Evolutionary conservation across 805 yeast genomes (phyloP).

Genomic region (Grigorovia humatica): DNA sequence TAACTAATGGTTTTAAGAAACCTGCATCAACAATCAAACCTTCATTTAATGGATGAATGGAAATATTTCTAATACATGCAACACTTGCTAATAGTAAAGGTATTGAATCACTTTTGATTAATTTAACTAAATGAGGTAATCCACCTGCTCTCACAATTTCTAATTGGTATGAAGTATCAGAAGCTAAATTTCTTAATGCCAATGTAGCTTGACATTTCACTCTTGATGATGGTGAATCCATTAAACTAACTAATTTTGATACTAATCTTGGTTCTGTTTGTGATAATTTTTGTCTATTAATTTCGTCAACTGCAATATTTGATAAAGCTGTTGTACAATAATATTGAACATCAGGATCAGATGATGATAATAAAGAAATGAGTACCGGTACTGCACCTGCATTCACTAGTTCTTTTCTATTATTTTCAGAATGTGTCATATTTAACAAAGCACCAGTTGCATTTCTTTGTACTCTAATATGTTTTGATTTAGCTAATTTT

Average conservation of each 20-base stretch:
- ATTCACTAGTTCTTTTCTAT: conserved; percentile 89
- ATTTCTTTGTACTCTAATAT: conserved; percentile 92
- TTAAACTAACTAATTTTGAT: conserved; percentile 72
- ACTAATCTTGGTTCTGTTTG: conserved; percentile 91
- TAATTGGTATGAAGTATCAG: conserved; percentile 90
- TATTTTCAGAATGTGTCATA: conserved; percentile 96
- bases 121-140: conserved; percentile 80
- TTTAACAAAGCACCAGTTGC: conserved; percentile 96
- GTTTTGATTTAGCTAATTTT: conserved; percentile 86
- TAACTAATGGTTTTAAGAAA: conserved; percentile 81
- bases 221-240: conserved; percentile 89
- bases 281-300: conserved; percentile 76
- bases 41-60: conserved; percentile 94
- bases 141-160: conserved; percentile 96
- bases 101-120: conserved; percentile 80
- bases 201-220: conserved; percentile 98
- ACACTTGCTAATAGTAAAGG: conserved; percentile 93
- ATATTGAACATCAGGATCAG: conserved; percentile 95
- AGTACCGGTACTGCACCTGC: conserved; percentile 98
- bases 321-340: conserved; percentile 96
- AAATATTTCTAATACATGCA: conserved; percentile 94
- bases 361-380: conserved; percentile 72
- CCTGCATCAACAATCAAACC: conserved; percentile 95
- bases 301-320: conserved; percentile 93
- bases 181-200: conserved; percentile 90